Base-by-base conservation (phyloP, 2,329 filamentous ascomycete genomes). In the Echinosphaeria canescens region DNA sequence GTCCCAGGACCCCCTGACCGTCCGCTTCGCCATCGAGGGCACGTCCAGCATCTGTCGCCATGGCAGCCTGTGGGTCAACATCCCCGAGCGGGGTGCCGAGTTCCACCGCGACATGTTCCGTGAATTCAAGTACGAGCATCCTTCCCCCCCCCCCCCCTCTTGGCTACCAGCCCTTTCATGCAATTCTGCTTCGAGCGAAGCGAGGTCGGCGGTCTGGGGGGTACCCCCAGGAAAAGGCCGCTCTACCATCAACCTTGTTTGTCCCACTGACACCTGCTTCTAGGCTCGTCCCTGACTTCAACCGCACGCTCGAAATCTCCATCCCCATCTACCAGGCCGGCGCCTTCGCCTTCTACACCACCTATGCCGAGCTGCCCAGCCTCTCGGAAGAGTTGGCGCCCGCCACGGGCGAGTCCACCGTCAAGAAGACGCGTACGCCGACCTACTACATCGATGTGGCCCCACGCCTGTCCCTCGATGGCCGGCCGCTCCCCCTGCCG, bases 11-110 rank as follows among this genome's bases (percentile, higher is more conserved):
- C 75, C 75, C 23, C 74, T 95, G 41, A 65, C 65, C 28, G 58
- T 93, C 30, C 74, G 85, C 31, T 92, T 98, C 49, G 69, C 81
- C 38, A 85, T 93, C 38, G 78, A 93, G 50, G 84, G 88, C 33
- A 85, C 81, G 30, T 92, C 85, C 45, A 92, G 85, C 33, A 88
- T 98, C 56, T 93, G 84, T 49, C 70, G 82, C 37, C 62, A 92
- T 51, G 88, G 90, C 31, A 93, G 79, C 44, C 61, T 98, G 34
- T 98, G 88, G 85, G 75, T 92, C 42, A 98, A 98, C 48, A 78
- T 95, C 32, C 88, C 88, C 6, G 65, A 74, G 33, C 59, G 72
- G 39, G 82, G 74, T 31, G 55, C 68, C 26, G 54, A 69, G 23
- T 98, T 95, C 44, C 63, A 69, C 35, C 73, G 88, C 38, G 62